Evolutionary conservation across 1,284 basidiomycete species (phyloP).

Genomic region (Gymnopus androsaceus): DNA sequence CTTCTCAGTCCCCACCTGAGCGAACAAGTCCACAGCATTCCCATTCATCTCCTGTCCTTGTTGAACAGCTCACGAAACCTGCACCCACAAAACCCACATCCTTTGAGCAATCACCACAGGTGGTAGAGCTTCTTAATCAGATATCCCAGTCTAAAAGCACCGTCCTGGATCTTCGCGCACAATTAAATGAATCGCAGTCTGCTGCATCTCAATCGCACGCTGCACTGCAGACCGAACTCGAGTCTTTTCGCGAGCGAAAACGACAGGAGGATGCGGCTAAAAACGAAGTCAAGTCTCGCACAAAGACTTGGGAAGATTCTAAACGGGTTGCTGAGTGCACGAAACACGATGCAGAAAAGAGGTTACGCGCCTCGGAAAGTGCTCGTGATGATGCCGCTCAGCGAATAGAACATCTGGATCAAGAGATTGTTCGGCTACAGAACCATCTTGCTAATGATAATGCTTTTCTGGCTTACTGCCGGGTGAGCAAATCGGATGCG

Average conservation of each 20-base stretch:
- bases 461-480: slow-evolving; percentile 49
- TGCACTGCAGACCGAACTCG: slow-evolving; percentile 72
- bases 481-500: slow-evolving; percentile 42
- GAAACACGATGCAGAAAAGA: slow-evolving; percentile 86
- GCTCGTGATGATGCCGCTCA: slow-evolving; percentile 66
- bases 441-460: slow-evolving; percentile 55
- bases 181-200: slow-evolving; percentile 71
- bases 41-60: slow-evolving; percentile 31
- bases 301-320: slow-evolving; percentile 85
- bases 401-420: slow-evolving; percentile 66
- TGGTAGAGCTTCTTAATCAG: slow-evolving; percentile 78
- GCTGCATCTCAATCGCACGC: slow-evolving; percentile 64
- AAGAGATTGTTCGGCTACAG: slow-evolving; percentile 67
- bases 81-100: slow-evolving; percentile 39
- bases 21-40: slow-evolving; percentile 33
- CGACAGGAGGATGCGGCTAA: slow-evolving; percentile 82
- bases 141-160: slow-evolving; percentile 69
- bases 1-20: slow-evolving; percentile 38
- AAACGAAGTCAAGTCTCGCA: slow-evolving; percentile 77
- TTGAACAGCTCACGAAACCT: slow-evolving; percentile 39
- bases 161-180: slow-evolving; percentile 73
- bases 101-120: slow-evolving; percentile 70
- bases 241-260: slow-evolving; percentile 74
- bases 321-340: slow-evolving; percentile 80
- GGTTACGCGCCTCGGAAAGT: slow-evolving; percentile 69